A percentile compares a stretch with the other conserved stretches of the same genome.
Conservation (phyloP, 129 eudicot genomes). For the Scalesia atractyloides region DNA sequence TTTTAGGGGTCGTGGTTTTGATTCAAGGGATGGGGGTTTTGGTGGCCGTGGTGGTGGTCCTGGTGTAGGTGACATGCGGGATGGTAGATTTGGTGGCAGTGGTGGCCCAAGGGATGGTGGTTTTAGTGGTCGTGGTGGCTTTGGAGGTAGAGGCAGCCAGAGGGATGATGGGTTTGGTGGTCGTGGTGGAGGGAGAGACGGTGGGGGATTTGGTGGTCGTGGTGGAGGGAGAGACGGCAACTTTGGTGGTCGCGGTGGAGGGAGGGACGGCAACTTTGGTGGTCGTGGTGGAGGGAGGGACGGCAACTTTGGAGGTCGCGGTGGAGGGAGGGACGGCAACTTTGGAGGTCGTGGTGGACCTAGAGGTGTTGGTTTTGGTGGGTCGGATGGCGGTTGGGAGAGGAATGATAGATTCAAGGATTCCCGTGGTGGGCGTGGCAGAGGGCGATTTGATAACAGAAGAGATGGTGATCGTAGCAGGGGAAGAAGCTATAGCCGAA, state of each 20-base stretch:
- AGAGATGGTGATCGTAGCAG: slow-evolving; percentile 63
- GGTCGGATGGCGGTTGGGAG: slow-evolving; percentile 45
- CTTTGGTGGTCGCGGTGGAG: slow-evolving; percentile 32
- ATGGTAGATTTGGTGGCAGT: slow-evolving; percentile 70
- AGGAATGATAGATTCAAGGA: slow-evolving; percentile 61
- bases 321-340: slow-evolving; percentile 20
- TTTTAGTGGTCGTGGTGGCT: slow-evolving; percentile 47
- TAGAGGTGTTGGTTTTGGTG: slow-evolving; percentile 26
- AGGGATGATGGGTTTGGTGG: slow-evolving; percentile 73
- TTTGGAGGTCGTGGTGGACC: slow-evolving; percentile 25
- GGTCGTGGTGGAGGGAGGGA: slow-evolving; percentile 38
- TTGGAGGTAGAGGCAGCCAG: slow-evolving; percentile 68
- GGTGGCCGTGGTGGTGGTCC: slow-evolving; percentile 41
- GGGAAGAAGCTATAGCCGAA: slow-evolving; percentile 70
- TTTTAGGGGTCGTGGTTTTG: slow-evolving; percentile 46
- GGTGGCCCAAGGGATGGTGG: slow-evolving; percentile 56
- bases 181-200: slow-evolving; percentile 64
- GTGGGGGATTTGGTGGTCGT: slow-evolving; percentile 28
- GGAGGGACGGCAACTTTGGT: slow-evolving; percentile 19
- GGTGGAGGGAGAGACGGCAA: slow-evolving; percentile 21
- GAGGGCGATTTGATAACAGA: slow-evolving; percentile 67
- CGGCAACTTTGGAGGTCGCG: slow-evolving; percentile 17
- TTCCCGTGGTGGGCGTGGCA: slow-evolving; percentile 67
- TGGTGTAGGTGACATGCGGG: slow-evolving; percentile 43
- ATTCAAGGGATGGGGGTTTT: slow-evolving; percentile 33